A percentile compares a stretch with the other conserved stretches of the same genome.
Evolutionary conservation across 306 rosid genomes (phyloP).

Genomic region (Calophaca sinica): DNA sequence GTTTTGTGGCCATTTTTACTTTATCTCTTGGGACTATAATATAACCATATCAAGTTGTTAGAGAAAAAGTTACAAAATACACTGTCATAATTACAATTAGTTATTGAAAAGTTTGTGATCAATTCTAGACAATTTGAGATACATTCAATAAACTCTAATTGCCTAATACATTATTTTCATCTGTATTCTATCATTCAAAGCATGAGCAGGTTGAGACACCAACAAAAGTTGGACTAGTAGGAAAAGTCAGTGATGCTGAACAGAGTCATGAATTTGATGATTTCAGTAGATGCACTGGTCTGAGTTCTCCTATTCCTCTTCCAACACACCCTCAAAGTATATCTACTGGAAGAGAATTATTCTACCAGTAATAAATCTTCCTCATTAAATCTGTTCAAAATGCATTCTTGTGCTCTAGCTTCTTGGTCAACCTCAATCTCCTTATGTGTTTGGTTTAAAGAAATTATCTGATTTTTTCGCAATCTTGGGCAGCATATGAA

Average conservation of each 20-base stretch:
- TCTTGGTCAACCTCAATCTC: conserved; percentile 27
- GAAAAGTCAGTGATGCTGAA: conserved; percentile 50
- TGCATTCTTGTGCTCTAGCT: conserved; percentile 30
- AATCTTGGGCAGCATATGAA: conserved; percentile 14
- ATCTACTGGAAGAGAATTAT: conserved; percentile 58
- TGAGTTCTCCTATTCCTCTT: conserved; percentile 72
- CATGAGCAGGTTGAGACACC: conserved; percentile 51
- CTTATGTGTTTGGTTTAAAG: conserved; percentile 5
- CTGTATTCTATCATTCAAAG: conserved; percentile 50
- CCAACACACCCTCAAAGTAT: conserved; percentile 48
- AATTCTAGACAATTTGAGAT: conserved; percentile 13
- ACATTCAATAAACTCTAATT: background rate
- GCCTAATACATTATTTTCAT: conserved; percentile 6
- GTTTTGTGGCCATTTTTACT: background rate
- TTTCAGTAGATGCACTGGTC: conserved; percentile 28
- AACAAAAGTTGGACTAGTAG: conserved; percentile 44
- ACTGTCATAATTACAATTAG: background rate
- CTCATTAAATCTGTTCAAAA: conserved; percentile 33
- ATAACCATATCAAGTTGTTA: background rate
- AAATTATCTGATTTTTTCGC: conserved; percentile 37
- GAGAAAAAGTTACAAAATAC: background rate
- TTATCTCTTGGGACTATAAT: background rate
- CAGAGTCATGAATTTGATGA: conserved; percentile 44
- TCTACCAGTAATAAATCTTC: conserved; percentile 66
- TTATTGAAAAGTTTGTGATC: background rate